Percentiles rank a stretch among this genome's conserved stretches.
Conservation (phyloP, 2,329 filamentous ascomycete species). For the Colletotrichum caudatum region DNA sequence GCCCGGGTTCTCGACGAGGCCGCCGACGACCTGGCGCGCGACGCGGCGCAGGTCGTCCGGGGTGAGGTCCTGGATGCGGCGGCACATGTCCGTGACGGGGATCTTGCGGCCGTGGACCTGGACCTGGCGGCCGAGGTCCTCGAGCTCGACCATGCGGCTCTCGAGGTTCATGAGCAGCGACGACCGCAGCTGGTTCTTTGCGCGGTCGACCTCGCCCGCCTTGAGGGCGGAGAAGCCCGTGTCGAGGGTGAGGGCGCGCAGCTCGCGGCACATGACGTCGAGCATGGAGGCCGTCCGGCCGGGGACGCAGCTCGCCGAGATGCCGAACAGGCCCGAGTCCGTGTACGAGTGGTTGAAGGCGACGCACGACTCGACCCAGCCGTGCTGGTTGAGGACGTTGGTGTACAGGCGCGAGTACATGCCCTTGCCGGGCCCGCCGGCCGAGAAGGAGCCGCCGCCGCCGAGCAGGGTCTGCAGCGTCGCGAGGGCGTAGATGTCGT, state of each 20-base stretch:
- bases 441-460: constrained; percentile 95
- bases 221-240: constrained; percentile 79
- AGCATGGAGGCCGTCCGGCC: constrained; percentile 85
- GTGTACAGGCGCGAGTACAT: constrained; percentile 99
- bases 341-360: constrained; percentile 99
- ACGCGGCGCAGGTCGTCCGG: constrained; percentile 85
- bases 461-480: constrained; percentile 96
- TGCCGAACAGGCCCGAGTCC: constrained; percentile 94
- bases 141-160: constrained; percentile 95
- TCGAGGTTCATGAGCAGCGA: constrained; percentile 97
- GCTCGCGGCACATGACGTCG: constrained; percentile 93
- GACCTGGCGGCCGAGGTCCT: constrained; percentile 93
- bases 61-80: constrained; percentile 84
- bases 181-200: constrained; percentile 95
- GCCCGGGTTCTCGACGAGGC: constrained; percentile 79
- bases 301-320: constrained; percentile 87
- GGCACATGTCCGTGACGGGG: constrained; percentile 93
- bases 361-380: constrained; percentile 95
- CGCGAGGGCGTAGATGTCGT: constrained; percentile 95
- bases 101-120: constrained; percentile 97
- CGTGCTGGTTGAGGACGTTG: constrained; percentile 96
- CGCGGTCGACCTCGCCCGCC: constrained; percentile 83
- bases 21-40: constrained; percentile 81
- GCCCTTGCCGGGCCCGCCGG: constrained; percentile 95
- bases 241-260: constrained; percentile 81